These are phyloP conservation scores for Colletotrichum musicola DNA, from an alignment of 2,329 filamentous ascomycete species.

Conservation along the genomic window DNA sequence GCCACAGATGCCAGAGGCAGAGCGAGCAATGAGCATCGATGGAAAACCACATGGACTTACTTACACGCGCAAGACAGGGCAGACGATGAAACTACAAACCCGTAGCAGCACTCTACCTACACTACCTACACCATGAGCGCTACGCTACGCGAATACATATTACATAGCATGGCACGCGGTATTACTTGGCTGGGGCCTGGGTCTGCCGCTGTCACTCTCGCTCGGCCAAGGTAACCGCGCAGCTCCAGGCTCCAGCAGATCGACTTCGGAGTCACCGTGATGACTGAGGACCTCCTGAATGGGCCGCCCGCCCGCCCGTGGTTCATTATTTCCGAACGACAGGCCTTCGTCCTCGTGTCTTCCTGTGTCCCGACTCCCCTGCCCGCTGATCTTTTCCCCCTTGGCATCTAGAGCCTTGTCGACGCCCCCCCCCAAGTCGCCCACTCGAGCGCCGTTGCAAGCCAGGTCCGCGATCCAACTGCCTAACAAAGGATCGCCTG, in stretches of 20 bases:
- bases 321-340: slow-evolving; percentile 32
- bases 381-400: slow-evolving; percentile 35
- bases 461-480: slow-evolving; percentile 13
- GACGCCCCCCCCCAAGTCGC: slow-evolving; percentile 1
- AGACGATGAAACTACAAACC: slow-evolving; percentile 14
- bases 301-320: slow-evolving; percentile 22
- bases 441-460: slow-evolving; percentile 30
- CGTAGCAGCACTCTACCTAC: no score
- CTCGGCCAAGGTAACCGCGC: slow-evolving; percentile 13
- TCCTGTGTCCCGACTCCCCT: not conserved
- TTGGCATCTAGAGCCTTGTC: slow-evolving; percentile 25
- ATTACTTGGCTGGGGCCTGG: no score
- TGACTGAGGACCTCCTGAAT: slow-evolving; percentile 35
- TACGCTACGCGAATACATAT: no score
- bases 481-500: slow-evolving; percentile 29
- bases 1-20: not conserved
- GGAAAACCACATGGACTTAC: not conserved
- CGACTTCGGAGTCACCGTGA: slow-evolving; percentile 39
- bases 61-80: not conserved
- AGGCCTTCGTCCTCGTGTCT: slow-evolving; percentile 1
- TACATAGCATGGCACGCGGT: no score
- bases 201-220: slow-evolving; percentile 2
- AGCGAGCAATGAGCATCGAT: not conserved
- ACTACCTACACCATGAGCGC: not conserved
- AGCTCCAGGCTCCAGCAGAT: slow-evolving; percentile 2